phyloP scores from a whole-genome alignment of 2,329 filamentous ascomycete species.

The Aspergillus texensis region DNA sequence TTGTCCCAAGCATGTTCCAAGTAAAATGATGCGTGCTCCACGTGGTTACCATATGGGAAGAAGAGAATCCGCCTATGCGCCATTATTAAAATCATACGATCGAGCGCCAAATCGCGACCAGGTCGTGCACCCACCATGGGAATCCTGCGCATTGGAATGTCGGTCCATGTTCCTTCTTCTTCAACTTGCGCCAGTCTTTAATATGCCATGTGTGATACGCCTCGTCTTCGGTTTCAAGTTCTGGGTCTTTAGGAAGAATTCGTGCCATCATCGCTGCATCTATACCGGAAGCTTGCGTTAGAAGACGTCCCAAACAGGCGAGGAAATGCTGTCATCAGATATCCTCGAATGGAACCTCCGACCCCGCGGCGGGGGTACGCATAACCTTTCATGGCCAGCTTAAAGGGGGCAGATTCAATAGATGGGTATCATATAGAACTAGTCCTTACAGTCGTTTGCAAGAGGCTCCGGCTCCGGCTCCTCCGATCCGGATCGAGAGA shows the following conservation, averaged over 20 bases:
- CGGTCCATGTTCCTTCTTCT: slow-evolving; percentile 84
- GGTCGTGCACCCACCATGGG: slow-evolving; percentile 70
- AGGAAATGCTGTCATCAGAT: slow-evolving; percentile 1
- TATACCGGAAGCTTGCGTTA: slow-evolving; percentile 39
- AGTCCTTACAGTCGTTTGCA: slow-evolving; percentile 59
- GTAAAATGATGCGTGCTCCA: slow-evolving; percentile 92
- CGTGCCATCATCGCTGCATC: slow-evolving; percentile 84
- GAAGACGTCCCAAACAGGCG: slow-evolving; percentile 10
- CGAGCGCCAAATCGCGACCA: not conserved
- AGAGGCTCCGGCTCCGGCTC: slow-evolving; percentile 59
- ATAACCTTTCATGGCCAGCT: not conserved
- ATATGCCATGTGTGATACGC: slow-evolving; percentile 83
- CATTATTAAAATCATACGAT: slow-evolving; percentile 26
- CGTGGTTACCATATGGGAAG: slow-evolving; percentile 93
- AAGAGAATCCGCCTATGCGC: slow-evolving; percentile 79
- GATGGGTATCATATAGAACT: not conserved
- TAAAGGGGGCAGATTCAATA: not conserved
- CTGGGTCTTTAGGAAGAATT: slow-evolving; percentile 74
- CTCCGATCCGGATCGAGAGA: slow-evolving; percentile 61
- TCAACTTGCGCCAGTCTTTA: slow-evolving; percentile 74
- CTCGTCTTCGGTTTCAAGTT: slow-evolving; percentile 79
- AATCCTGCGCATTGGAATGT: slow-evolving; percentile 81
- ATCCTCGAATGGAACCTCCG: slow-evolving; percentile 1
- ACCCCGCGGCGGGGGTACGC: slow-evolving; percentile 15
- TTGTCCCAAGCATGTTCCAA: slow-evolving; percentile 87